phyloP scores from a whole-genome alignment of 495 filamentous ascomycete species.

The Geoglossum glabrum region DNA sequence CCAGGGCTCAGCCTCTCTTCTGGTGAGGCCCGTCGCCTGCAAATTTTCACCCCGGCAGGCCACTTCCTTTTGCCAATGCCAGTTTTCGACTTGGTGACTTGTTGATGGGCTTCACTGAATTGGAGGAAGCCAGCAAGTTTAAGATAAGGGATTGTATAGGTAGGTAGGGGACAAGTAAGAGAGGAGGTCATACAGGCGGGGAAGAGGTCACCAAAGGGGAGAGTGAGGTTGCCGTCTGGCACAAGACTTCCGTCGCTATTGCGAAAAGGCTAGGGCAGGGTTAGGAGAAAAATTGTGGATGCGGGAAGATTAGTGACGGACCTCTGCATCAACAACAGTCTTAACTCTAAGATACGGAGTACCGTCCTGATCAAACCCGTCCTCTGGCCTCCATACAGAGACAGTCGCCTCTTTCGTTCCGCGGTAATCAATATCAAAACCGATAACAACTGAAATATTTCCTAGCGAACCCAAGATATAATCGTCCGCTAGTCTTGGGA shows the following conservation, averaged over 20 bases:
- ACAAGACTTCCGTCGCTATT: background rate
- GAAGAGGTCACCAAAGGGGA: background rate
- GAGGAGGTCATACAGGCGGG: background rate
- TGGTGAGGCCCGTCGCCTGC: background rate
- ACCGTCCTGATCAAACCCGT: background rate
- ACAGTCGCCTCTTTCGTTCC: background rate
- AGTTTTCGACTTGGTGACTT: background rate
- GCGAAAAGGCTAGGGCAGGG: background rate
- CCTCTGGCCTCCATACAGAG: background rate
- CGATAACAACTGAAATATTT: constrained; percentile 15
- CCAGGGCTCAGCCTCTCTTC: background rate
- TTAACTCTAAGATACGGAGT: background rate
- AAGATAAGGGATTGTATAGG: background rate
- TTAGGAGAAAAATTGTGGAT: background rate
- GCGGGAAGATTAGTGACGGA: background rate
- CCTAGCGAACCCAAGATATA: constrained; percentile 16
- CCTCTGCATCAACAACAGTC: background rate
- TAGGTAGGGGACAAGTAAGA: background rate
- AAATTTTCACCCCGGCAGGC: background rate
- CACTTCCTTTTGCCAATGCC: background rate
- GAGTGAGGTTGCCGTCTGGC: background rate
- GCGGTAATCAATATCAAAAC: constrained; percentile 16
- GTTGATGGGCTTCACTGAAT: background rate
- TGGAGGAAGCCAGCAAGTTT: background rate
- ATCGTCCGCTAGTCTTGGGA: constrained; percentile 15